A percentile compares a stretch with the other conserved stretches of the same genome.
Conservation (phyloP, 169 alveolate species). For the Plasmodium billcollinsi region DNA sequence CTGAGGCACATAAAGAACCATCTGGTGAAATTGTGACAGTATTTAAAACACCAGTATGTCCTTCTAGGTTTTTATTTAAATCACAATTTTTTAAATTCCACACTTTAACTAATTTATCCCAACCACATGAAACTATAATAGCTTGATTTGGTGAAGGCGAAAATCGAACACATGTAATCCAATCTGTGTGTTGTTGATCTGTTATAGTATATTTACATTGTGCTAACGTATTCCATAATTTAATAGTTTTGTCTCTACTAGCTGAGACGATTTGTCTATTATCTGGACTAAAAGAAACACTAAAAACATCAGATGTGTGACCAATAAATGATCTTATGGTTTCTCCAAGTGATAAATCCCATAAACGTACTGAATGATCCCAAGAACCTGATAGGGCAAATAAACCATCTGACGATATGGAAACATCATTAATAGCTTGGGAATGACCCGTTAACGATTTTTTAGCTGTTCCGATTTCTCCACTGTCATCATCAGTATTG, state of each 20-base stretch:
- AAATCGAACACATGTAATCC: constrained; percentile 98
- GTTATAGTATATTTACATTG: constrained; percentile 96
- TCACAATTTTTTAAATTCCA: constrained; percentile 95
- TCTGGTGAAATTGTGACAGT: constrained; percentile 97
- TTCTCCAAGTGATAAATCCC: constrained; percentile 94
- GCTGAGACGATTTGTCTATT: constrained; percentile 99
- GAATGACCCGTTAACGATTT: constrained; percentile 92
- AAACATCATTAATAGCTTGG: constrained; percentile 94
- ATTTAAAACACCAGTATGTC: constrained; percentile 96
- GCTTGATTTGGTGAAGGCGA: constrained; percentile 96
- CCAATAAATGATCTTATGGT: constrained; percentile 94
- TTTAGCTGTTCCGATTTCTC: constrained; percentile 89
- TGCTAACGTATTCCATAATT: constrained; percentile 98
- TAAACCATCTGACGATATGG: constrained; percentile 95
- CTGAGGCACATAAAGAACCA: constrained; percentile 98
- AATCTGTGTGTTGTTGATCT: constrained; percentile 96
- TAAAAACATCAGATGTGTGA: constrained; percentile 95
- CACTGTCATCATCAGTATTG: constrained; percentile 85
- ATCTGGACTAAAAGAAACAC: constrained; percentile 98
- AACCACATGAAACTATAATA: constrained; percentile 96
- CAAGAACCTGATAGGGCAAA: constrained; percentile 96
- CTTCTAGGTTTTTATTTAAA: constrained; percentile 94
- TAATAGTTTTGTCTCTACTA: constrained; percentile 96
- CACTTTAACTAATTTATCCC: constrained; percentile 98
- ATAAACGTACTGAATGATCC: constrained; percentile 93